A percentile compares a stretch with the other conserved stretches of the same genome.
These are phyloP conservation scores for Euphorbia schlechtendalii DNA, from an alignment of 441 rosid genomes.

Conservation along the genomic window DNA sequence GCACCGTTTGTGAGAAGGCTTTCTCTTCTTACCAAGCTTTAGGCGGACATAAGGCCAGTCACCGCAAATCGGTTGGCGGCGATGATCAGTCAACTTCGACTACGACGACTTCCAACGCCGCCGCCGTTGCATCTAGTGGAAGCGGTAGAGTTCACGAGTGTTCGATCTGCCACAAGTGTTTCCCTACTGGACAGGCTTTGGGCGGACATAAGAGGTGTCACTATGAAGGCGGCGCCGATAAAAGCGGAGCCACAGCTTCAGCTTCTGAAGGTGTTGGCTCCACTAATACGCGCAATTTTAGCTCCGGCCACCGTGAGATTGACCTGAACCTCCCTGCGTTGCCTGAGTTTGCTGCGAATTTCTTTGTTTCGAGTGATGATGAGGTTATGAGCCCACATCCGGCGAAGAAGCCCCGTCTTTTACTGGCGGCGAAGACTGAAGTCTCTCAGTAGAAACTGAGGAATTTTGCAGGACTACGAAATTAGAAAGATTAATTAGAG, in stretches of 20 bases:
- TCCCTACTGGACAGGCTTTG: slow-evolving; percentile 73
- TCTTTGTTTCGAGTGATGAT: slow-evolving; percentile 53
- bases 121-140: slow-evolving; percentile 11
- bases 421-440: slow-evolving; percentile 24
- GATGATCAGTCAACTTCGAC: slow-evolving; percentile 37
- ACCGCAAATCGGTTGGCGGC: slow-evolving; percentile 34
- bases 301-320: slow-evolving; percentile 39
- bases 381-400: slow-evolving; percentile 84
- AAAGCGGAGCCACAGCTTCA: slow-evolving; percentile 26
- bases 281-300: slow-evolving; percentile 21
- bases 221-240: slow-evolving; percentile 59
- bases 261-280: slow-evolving; percentile 59
- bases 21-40: slow-evolving; percentile 85
- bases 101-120: slow-evolving; percentile 22
- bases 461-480: slow-evolving; percentile 9
- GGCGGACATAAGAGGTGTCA: slow-evolving; percentile 88
- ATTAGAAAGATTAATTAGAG: slow-evolving; percentile 3
- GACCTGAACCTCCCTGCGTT: slow-evolving; percentile 55
- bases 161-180: slow-evolving; percentile 60
- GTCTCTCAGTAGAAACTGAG: slow-evolving; percentile 5
- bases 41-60: slow-evolving; percentile 92
- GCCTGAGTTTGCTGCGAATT: slow-evolving; percentile 41
- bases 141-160: slow-evolving; percentile 62
- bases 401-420: slow-evolving; percentile 48
- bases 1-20: slow-evolving; percentile 65